Evolutionary conservation across 257 asterid genomes (phyloP), one percentile per base, ranked within the genome.

Genomic region (Petunia axillaris): DNA sequence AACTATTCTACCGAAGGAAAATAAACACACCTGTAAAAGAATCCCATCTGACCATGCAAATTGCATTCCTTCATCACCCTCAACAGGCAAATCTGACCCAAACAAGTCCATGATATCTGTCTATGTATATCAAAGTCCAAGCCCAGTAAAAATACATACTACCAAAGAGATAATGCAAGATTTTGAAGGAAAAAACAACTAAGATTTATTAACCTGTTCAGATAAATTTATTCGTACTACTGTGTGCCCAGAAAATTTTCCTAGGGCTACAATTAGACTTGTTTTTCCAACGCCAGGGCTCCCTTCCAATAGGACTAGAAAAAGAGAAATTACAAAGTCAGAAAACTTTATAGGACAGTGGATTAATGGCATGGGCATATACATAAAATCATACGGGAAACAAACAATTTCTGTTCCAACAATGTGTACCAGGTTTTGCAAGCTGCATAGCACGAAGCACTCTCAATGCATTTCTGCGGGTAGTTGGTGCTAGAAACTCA

Each of bases 201-300:
- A 55, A 54, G 82, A 70, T 44, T 80, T 73, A 54, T 86, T 81
- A 36, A 93, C 99, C 99, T 95, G 99, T 86, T 95, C 99, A 35
- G 99, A 95, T 76, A 95, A 89, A 88, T 95, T 95, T 62, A 95
- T 93, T n/a, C 99, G 92, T 37, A 95, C 96, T 67, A 95, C 99
- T 11, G 88, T 80, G 85, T 93, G 97, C 79, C 97, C 99, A 78
- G 99, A 93, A 86, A 82, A 92, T 86, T 89, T 91, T 86, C 97
- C 99, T 71, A 95, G 88, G 81, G 97, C 97, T 79, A 86, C 95
- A 84, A 95, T 82, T 84, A 95, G 87, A 86, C 99, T 93, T 59
- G 99, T 95, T 87, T 95, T 95, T 65, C 99, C 99, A 84, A 95
- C 99, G 67, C 99, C 99, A 4, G 99, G 99, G 83, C 99, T 95